These are phyloP conservation scores for Citrullus mucosospermus DNA, from an alignment of 306 rosid species.

Conservation along the genomic window DNA sequence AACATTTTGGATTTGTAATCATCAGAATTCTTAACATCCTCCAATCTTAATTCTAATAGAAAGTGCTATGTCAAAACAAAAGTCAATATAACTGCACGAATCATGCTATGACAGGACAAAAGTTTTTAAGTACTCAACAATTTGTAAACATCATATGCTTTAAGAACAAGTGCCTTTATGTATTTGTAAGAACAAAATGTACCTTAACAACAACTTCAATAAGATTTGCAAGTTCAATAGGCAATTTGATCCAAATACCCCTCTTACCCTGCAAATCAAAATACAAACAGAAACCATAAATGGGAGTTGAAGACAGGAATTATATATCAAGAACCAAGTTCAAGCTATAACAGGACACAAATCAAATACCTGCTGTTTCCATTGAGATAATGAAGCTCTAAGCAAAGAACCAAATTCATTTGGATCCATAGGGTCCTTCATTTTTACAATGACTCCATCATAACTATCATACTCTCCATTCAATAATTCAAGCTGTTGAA, in stretches of 20 bases:
- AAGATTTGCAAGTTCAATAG: slow-evolving; percentile 42
- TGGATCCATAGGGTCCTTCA: slow-evolving; percentile 42
- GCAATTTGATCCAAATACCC: slow-evolving; percentile 78
- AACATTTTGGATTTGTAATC: background rate
- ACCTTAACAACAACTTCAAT: slow-evolving; percentile 55
- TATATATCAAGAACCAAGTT: background rate
- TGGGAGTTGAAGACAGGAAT: background rate
- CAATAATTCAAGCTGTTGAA: slow-evolving; percentile 19
- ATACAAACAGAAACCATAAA: background rate
- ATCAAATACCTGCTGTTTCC: slow-evolving; percentile 50
- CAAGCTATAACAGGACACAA: background rate
- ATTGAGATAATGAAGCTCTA: slow-evolving; percentile 38
- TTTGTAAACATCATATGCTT: background rate
- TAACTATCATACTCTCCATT: slow-evolving; percentile 36
- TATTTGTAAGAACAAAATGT: background rate
- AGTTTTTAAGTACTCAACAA: background rate
- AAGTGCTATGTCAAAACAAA: background rate
- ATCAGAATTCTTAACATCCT: background rate
- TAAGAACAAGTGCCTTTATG: background rate
- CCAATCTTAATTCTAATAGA: background rate
- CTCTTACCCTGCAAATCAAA: slow-evolving; percentile 47
- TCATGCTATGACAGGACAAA: background rate
- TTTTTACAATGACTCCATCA: slow-evolving; percentile 53
- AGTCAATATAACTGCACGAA: background rate
- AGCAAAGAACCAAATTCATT: slow-evolving; percentile 33